Percentiles rank a stretch among this genome's conserved stretches.
Evolutionary conservation across 2,329 filamentous ascomycete genomes (phyloP).

Genomic region (Pezicula carpinea): DNA sequence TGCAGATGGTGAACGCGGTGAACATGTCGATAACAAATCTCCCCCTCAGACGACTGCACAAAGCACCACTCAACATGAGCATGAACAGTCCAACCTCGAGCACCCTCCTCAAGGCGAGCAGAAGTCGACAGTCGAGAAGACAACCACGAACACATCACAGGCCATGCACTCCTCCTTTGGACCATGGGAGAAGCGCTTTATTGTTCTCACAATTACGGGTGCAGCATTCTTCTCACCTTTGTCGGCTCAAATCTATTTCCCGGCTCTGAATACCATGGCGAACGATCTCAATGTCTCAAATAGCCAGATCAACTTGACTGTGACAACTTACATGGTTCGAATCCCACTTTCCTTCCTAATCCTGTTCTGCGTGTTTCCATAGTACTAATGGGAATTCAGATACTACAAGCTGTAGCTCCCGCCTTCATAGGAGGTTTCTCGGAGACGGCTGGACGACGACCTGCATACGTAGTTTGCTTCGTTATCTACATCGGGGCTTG

Average conservation of each 20-base stretch:
- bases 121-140: neutral
- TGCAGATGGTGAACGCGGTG: no score
- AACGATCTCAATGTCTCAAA: slow-evolving; percentile 39
- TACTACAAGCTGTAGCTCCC: slow-evolving; percentile 55
- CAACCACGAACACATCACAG: neutral
- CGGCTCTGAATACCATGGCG: slow-evolving; percentile 45
- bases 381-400: slow-evolving; percentile 26
- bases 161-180: slow-evolving; percentile 11
- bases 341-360: slow-evolving; percentile 1
- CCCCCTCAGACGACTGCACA: no score
- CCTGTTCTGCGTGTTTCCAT: neutral
- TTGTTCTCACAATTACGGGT: slow-evolving; percentile 44
- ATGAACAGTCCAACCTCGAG: no score
- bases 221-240: slow-evolving; percentile 53
- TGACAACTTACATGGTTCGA: slow-evolving; percentile 34
- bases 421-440: slow-evolving; percentile 51
- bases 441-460: slow-evolving; percentile 48
- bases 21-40: no score
- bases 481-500: slow-evolving; percentile 49
- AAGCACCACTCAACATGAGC: no score
- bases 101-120: neutral
- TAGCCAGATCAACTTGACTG: slow-evolving; percentile 31
- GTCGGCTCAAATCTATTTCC: slow-evolving; percentile 50
- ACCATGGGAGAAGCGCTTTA: slow-evolving; percentile 19
- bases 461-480: slow-evolving; percentile 50